Percentiles rank a stretch among this genome's conserved stretches.
phyloP scores from a whole-genome alignment of 2,329 filamentous ascomycete genomes.

The Paramyrothecium sp. region DNA sequence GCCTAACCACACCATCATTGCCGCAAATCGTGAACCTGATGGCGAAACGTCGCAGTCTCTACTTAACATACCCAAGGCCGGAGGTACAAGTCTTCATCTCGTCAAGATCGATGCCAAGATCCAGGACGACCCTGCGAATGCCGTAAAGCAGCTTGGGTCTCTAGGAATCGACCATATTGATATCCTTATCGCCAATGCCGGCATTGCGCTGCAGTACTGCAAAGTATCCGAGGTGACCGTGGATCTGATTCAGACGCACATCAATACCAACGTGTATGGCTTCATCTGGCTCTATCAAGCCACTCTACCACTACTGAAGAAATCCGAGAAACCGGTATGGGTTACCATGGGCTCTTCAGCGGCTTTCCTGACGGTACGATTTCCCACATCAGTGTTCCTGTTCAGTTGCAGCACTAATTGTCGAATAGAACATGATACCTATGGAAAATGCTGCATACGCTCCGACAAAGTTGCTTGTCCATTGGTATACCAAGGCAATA shows the following conservation, averaged over 20 bases:
- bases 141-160: slow-evolving; percentile 26
- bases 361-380: slow-evolving; percentile 1
- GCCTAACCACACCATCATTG: slow-evolving; percentile 53
- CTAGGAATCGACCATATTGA: slow-evolving; percentile 42
- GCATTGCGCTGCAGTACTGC: slow-evolving; percentile 30
- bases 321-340: slow-evolving; percentile 31
- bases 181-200: slow-evolving; percentile 52
- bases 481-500: too few relatives aligned
- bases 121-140: slow-evolving; percentile 28
- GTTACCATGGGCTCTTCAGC: slow-evolving; percentile 33
- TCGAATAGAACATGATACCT: too few relatives aligned
- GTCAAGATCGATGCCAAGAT: slow-evolving; percentile 39
- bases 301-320: slow-evolving; percentile 32
- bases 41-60: slow-evolving; percentile 26
- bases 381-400: too few relatives aligned
- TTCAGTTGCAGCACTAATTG: too few relatives aligned
- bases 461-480: too few relatives aligned
- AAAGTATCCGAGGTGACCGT: slow-evolving; percentile 26
- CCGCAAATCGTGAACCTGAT: slow-evolving; percentile 31
- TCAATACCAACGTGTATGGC: slow-evolving; percentile 41
- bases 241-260: slow-evolving; percentile 31
- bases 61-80: slow-evolving; percentile 30
- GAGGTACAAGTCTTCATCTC: slow-evolving; percentile 33
- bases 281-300: slow-evolving; percentile 44
- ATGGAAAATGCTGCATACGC: too few relatives aligned